Conservation (phyloP, 2,329 filamentous ascomycete species). For the Penicillium sp. region DNA sequence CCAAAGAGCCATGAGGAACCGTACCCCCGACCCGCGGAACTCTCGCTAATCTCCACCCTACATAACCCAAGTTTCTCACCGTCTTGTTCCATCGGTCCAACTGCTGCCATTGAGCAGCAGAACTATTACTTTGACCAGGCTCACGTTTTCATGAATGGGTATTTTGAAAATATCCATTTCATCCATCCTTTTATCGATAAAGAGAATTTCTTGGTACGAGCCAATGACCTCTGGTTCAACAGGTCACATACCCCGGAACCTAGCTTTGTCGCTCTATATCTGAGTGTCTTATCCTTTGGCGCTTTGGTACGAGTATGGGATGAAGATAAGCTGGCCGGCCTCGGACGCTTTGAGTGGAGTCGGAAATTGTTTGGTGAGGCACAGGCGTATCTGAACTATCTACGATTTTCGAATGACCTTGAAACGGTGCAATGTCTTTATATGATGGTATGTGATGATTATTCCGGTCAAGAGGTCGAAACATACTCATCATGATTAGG, state of each 20-base stretch:
- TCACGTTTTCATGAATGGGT: conserved; percentile 51
- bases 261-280: conserved; percentile 54
- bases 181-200: conserved; percentile 55
- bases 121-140: conserved; percentile 52
- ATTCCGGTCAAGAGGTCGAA: not conserved
- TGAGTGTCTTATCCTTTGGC: conserved; percentile 53
- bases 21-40: conserved; percentile 27
- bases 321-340: conserved; percentile 48
- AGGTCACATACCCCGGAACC: conserved; percentile 34
- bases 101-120: conserved; percentile 30
- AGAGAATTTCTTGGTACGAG: conserved; percentile 48
- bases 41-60: conserved; percentile 50
- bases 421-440: conserved; percentile 55
- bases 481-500: conserved; percentile 31
- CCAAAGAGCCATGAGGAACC: conserved; percentile 25
- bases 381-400: conserved; percentile 42
- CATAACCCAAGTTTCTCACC: conserved; percentile 53
- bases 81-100: conserved; percentile 25
- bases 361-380: conserved; percentile 52
- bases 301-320: conserved; percentile 52
- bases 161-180: conserved; percentile 55
- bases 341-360: conserved; percentile 53
- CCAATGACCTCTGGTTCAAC: conserved; percentile 51
- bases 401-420: conserved; percentile 51
- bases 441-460: conserved; percentile 44